These are phyloP conservation scores for Suillus americanus DNA, from an alignment of 768 basidiomycete genomes.

Conservation along the genomic window DNA sequence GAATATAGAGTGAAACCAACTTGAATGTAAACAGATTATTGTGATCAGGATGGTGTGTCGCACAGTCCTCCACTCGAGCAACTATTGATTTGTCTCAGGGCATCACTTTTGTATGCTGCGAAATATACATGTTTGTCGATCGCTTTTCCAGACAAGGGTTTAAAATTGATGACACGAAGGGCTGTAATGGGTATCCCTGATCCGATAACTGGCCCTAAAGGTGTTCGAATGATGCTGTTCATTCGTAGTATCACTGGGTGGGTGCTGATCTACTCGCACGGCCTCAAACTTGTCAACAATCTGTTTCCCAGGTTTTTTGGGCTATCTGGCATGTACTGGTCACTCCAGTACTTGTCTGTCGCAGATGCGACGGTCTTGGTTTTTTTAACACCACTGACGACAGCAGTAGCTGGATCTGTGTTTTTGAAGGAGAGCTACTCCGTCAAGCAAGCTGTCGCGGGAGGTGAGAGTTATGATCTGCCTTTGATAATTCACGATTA, in stretches of 20 bases:
- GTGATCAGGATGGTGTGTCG: conserved; percentile 57
- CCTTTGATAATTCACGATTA: not conserved
- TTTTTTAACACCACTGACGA: conserved; percentile 70
- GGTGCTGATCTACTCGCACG: conserved; percentile 10
- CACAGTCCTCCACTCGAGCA: not conserved
- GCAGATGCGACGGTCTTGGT: conserved; percentile 77
- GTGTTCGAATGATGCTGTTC: conserved; percentile 55
- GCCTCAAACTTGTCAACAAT: not conserved
- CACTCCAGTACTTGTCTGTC: conserved; percentile 71
- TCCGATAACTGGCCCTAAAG: conserved; percentile 69
- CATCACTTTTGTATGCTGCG: conserved; percentile 52
- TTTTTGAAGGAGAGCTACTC: conserved; percentile 64
- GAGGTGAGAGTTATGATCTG: conserved; percentile 31
- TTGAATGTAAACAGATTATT: conserved; percentile 40
- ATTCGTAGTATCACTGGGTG: conserved; percentile 67
- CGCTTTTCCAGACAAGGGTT: not conserved
- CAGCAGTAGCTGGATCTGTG: conserved; percentile 59
- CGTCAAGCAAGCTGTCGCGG: conserved; percentile 54
- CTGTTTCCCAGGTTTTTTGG: conserved; percentile 63
- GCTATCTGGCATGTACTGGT: conserved; percentile 66
- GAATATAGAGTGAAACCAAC: not conserved
- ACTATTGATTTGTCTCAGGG: conserved; percentile 29
- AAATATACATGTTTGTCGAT: conserved; percentile 46
- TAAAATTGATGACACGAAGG: conserved; percentile 22
- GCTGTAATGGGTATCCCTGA: conserved; percentile 45